phyloP scores from a whole-genome alignment of 176 grass and related monocot species.

The Oryza punctata region DNA sequence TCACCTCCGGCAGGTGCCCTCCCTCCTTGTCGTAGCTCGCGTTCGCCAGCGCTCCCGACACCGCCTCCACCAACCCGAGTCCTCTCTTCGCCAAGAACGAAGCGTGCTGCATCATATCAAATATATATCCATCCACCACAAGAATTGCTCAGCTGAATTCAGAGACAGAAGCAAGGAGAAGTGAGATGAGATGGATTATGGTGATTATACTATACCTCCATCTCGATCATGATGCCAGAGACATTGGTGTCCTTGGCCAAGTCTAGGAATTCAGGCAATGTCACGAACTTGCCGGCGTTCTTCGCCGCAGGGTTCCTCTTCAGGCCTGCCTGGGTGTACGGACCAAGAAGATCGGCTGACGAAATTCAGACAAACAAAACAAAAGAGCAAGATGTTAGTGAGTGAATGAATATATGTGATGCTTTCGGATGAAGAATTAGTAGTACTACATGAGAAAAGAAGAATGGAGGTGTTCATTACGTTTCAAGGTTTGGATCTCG shows the following conservation, averaged over 20 bases:
- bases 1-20: constrained; percentile 43
- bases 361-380: background rate
- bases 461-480: constrained; percentile 38
- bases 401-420: constrained; percentile 2
- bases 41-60: constrained; percentile 62
- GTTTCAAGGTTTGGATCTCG: constrained; percentile 81
- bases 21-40: constrained; percentile 73
- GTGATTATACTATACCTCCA: constrained; percentile 54
- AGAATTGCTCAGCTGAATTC: constrained; percentile 2
- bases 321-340: constrained; percentile 53
- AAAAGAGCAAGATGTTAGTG: constrained; percentile 20
- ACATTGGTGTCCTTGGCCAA: constrained; percentile 69
- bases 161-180: too few species aligned
- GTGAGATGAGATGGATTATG: constrained; percentile 1
- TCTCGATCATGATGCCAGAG: constrained; percentile 72
- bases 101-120: constrained; percentile 48
- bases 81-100: constrained; percentile 77
- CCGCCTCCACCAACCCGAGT: constrained; percentile 68
- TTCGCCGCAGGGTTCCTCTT: constrained; percentile 79
- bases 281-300: constrained; percentile 74
- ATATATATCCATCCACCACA: constrained; percentile 20
- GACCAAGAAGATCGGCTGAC: constrained; percentile 61
- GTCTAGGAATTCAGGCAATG: constrained; percentile 63
- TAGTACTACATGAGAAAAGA: background rate
- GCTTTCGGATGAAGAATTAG: background rate